Percentiles rank a stretch among this genome's conserved stretches.
phyloP scores from a whole-genome alignment of 192 early-diverging fungal species.

The Chytriomyces confervae region DNA sequence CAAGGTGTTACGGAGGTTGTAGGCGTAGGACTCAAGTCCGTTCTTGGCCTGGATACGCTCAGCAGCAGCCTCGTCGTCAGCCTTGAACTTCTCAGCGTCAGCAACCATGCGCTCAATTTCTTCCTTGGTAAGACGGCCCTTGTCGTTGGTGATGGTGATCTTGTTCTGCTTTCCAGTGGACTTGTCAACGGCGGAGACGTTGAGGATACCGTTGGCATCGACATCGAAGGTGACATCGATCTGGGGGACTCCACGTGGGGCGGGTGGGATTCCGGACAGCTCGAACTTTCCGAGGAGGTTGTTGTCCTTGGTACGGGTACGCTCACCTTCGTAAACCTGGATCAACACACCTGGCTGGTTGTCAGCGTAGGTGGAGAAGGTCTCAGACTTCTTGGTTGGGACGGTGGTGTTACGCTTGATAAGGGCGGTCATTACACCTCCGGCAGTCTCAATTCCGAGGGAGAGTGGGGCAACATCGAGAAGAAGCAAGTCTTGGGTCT shows the following conservation, averaged over 20 bases:
- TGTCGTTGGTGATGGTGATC: constrained; percentile 99
- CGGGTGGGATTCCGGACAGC: constrained; percentile 94
- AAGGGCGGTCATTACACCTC: constrained; percentile 97
- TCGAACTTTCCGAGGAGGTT: constrained; percentile 98
- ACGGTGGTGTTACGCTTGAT: constrained; percentile 98
- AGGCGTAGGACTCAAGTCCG: constrained; percentile 95
- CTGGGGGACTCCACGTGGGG: constrained; percentile 96
- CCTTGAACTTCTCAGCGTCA: constrained; percentile 95
- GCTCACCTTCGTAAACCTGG: constrained; percentile 98
- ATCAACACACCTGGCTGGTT: constrained; percentile 99
- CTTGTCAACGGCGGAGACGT: constrained; percentile 92
- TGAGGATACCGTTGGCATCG: constrained; percentile 97
- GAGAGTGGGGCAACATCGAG: constrained; percentile 97
- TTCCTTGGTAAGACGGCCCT: constrained; percentile 97
- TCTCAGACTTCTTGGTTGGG: constrained; percentile 97
- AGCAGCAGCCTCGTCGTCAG: constrained; percentile 94
- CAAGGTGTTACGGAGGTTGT: constrained; percentile 95
- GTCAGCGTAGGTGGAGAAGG: constrained; percentile 97
- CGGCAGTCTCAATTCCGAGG: constrained; percentile 97
- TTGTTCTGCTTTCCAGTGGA: constrained; percentile 92
- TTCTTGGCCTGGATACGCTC: constrained; percentile 90
- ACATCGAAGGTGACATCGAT: constrained; percentile 97
- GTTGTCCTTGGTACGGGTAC: constrained; percentile 97
- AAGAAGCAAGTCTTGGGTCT: constrained; percentile 92
- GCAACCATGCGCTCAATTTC: constrained; percentile 97